Evolutionary conservation across 164 flowering plant genomes (phyloP).

Genomic region (Hamamelis virginiana): DNA sequence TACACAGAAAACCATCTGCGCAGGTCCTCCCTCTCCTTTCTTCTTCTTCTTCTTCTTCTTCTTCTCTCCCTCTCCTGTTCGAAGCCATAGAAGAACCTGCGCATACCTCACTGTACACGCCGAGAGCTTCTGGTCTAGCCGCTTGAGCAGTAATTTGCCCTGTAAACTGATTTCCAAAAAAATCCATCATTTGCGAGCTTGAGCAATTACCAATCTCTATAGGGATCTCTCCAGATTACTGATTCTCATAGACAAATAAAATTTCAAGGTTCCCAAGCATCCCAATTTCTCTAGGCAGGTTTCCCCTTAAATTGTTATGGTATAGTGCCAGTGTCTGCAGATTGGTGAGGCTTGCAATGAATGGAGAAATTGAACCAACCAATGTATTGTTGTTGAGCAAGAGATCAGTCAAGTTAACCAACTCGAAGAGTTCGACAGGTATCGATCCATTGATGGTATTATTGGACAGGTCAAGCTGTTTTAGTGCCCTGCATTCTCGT

Average conservation of each 20-base stretch:
- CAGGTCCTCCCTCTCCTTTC: no score
- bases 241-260: constrained; percentile 80
- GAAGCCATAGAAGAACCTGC: no score
- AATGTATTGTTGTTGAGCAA: constrained; percentile 81
- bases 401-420: constrained; percentile 59
- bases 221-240: constrained; percentile 81
- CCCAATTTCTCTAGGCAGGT: constrained; percentile 70
- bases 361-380: constrained; percentile 59
- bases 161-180: constrained; percentile 70
- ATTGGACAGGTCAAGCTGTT: constrained; percentile 73
- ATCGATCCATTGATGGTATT: constrained; percentile 68
- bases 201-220: constrained; percentile 83
- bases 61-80: no score
- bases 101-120: no score
- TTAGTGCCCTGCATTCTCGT: constrained; percentile 47
- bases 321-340: constrained; percentile 61
- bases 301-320: constrained; percentile 68
- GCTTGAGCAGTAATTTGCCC: no score
- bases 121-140: no score
- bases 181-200: constrained; percentile 70
- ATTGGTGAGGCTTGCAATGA: constrained; percentile 60
- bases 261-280: constrained; percentile 58
- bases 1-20: no score
- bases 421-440: constrained; percentile 55
- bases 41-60: no score